These are phyloP conservation scores for Tetrahymena borealis DNA, from an alignment of 73 alveolate genomes.

Conservation along the genomic window DNA sequence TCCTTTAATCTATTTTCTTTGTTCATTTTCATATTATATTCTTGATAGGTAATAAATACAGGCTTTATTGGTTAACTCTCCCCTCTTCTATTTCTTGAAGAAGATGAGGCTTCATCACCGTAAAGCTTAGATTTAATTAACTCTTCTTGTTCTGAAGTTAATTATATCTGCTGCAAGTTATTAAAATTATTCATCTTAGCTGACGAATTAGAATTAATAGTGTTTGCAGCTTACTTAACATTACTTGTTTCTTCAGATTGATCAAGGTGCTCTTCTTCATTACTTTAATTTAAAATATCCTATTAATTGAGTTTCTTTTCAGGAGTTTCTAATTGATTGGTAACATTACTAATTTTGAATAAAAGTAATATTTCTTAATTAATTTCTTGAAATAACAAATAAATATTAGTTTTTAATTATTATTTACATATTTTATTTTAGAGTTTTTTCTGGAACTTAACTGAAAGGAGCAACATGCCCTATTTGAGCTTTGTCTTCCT, in stretches of 20 bases:
- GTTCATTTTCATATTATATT: background rate
- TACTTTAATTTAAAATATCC: too few species aligned
- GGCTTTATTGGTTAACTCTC: background rate
- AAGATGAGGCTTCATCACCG: background rate
- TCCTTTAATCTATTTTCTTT: background rate
- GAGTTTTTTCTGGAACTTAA: background rate
- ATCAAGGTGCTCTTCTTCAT: background rate
- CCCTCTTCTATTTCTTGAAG: background rate
- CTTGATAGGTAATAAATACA: background rate
- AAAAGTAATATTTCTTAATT: too few species aligned
- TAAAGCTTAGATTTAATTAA: background rate
- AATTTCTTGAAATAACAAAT: too few species aligned
- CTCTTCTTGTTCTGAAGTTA: background rate
- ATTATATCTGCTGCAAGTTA: background rate
- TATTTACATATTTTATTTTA: background rate
- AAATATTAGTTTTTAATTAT: background rate
- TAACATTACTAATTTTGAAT: too few species aligned
- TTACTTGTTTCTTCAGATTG: background rate
- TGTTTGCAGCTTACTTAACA: background rate
- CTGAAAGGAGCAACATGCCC: background rate
- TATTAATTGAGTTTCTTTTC: too few species aligned
- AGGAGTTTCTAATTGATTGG: too few species aligned
- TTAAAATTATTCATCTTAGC: background rate
- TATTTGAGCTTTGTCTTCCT: background rate
- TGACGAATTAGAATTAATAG: background rate